Conservation (phyloP, 305 asterid species). For the Fraxinus albicans region DNA sequence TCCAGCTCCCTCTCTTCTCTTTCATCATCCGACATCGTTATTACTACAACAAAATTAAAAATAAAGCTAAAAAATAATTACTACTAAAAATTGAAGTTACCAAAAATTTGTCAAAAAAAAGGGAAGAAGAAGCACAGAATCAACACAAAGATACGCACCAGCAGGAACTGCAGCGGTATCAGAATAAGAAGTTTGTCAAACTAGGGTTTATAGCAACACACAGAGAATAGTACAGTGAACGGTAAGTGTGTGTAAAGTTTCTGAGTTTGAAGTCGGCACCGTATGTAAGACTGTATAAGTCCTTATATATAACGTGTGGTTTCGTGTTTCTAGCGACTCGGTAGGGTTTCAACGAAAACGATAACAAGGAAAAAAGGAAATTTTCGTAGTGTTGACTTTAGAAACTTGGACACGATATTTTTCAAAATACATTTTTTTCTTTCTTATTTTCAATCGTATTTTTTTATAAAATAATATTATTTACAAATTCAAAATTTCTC, state of each 20-base stretch:
- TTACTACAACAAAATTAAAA: background rate
- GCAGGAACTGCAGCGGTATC: background rate
- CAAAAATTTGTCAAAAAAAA: background rate
- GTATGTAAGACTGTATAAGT: background rate
- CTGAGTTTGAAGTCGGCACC: background rate
- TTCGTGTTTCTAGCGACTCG: background rate
- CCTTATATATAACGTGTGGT: background rate
- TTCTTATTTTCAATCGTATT: too few relatives aligned
- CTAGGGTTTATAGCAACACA: background rate
- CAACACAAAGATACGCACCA: background rate
- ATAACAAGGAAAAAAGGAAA: background rate
- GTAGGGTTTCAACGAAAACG: background rate
- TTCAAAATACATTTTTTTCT: too few relatives aligned
- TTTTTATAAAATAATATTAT: too few relatives aligned
- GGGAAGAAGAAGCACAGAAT: background rate
- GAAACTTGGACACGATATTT: too few relatives aligned
- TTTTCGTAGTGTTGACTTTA: background rate
- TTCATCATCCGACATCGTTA: slow-evolving; percentile 65
- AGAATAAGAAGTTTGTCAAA: background rate
- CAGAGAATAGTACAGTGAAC: background rate
- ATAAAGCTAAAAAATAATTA: background rate
- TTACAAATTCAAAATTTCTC: too few relatives aligned
- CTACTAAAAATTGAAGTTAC: background rate
- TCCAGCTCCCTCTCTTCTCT: slow-evolving; percentile 75
- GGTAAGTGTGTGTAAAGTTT: background rate